These are phyloP conservation scores for Fusarium guadeloupense DNA, from an alignment of 2,329 filamentous ascomycete genomes.

Conservation along the genomic window DNA sequence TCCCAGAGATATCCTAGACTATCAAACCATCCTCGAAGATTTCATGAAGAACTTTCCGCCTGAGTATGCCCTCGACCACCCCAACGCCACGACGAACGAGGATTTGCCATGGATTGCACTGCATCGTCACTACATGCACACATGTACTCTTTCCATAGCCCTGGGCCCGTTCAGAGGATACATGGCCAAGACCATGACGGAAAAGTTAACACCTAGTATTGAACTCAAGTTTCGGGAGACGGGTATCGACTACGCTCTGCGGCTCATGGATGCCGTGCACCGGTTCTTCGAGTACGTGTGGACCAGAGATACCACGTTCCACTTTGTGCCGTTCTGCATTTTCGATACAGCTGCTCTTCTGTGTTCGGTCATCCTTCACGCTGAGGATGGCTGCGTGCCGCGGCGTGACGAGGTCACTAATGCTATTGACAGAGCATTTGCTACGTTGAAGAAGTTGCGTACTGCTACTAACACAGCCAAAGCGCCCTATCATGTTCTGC, in stretches of 20 bases:
- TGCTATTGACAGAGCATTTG: conserved; percentile 1
- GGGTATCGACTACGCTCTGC: conserved; percentile 15
- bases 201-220: background rate
- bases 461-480: conserved; percentile 20
- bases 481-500: conserved; percentile 21
- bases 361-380: conserved; percentile 15
- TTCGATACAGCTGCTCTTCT: conserved; percentile 18
- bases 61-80: conserved; percentile 17
- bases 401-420: conserved; percentile 4
- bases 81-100: conserved; percentile 2
- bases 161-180: conserved; percentile 13
- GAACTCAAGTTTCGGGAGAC: conserved; percentile 10
- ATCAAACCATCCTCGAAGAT: conserved; percentile 1
- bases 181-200: conserved; percentile 18
- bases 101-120: conserved; percentile 16
- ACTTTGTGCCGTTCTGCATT: conserved; percentile 20
- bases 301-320: conserved; percentile 23
- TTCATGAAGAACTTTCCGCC: conserved; percentile 20
- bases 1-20: conserved; percentile 7
- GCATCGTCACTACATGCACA: conserved; percentile 25
- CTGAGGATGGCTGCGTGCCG: background rate
- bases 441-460: conserved; percentile 20
- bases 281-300: conserved; percentile 23
- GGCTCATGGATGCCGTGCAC: conserved; percentile 6
- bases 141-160: conserved; percentile 13